phyloP scores from a whole-genome alignment of 192 early-diverging fungal genomes.

The Chytriomyces confervae region DNA sequence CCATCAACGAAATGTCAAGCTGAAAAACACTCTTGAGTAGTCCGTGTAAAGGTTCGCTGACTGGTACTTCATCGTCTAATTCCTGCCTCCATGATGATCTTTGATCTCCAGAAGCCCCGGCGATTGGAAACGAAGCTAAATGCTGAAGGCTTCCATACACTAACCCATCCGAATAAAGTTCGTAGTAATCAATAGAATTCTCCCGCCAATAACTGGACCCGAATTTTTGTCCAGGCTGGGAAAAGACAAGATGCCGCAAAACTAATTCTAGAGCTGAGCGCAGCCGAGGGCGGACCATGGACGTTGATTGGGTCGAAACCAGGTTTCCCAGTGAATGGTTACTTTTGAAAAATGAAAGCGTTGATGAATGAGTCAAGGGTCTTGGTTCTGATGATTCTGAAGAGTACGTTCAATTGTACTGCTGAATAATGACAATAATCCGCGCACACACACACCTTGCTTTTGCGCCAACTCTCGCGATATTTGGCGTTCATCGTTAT shows the following conservation, averaged over 20 bases:
- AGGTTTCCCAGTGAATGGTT: conserved; percentile 14
- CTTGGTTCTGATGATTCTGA: neutral
- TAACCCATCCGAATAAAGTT: conserved; percentile 25
- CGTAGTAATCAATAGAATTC: conserved; percentile 28
- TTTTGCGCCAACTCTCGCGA: conserved; percentile 8
- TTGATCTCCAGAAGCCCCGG: neutral
- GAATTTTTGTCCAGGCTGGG: neutral
- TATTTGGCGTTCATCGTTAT: conserved; percentile 6
- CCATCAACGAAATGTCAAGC: conserved; percentile 35
- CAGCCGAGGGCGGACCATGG: conserved; percentile 33
- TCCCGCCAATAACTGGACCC: too few species aligned
- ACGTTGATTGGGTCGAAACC: neutral
- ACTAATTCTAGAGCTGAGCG: conserved; percentile 28
- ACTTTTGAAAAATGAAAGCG: conserved; percentile 32
- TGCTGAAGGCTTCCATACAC: conserved; percentile 28
- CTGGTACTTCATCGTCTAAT: conserved; percentile 19
- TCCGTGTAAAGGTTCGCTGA: conserved; percentile 29
- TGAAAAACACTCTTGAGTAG: conserved; percentile 35
- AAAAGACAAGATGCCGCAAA: conserved; percentile 37
- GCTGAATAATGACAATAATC: neutral
- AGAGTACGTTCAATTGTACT: neutral
- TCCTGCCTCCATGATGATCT: neutral
- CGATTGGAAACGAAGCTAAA: conserved; percentile 26
- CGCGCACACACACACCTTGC: neutral
- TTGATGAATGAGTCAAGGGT: neutral